Evolutionary conservation across 208 protist species (phyloP).

Genomic region (Leishmania amazonensis): DNA sequence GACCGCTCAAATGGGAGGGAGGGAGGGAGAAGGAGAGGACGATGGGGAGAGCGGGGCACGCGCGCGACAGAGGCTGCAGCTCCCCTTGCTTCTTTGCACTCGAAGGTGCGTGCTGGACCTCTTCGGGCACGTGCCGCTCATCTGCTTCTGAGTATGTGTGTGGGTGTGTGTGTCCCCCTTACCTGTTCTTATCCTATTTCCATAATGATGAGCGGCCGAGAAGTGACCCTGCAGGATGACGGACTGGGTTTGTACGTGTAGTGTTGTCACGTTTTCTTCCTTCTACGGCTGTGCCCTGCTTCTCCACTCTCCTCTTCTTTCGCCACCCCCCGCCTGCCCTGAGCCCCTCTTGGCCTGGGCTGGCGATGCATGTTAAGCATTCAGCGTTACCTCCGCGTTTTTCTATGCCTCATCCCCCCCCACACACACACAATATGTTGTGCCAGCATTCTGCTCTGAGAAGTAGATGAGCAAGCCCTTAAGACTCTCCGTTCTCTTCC

Average conservation of each 20-base stretch:
- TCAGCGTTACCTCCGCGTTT: background rate
- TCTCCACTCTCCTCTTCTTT: background rate
- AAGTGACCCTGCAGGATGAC: background rate
- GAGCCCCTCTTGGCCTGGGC: background rate
- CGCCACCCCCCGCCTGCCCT: too few species aligned
- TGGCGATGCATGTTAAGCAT: background rate
- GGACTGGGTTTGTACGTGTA: background rate
- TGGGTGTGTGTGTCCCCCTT: background rate
- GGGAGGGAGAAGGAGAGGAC: too few species aligned
- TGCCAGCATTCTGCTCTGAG: background rate
- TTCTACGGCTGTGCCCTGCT: background rate
- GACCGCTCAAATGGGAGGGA: background rate
- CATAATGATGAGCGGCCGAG: background rate
- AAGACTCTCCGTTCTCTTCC: background rate
- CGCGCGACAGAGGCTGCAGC: background rate
- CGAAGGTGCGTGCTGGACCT: background rate
- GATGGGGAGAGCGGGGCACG: background rate
- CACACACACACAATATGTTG: background rate
- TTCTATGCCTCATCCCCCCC: background rate
- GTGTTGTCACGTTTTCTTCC: background rate
- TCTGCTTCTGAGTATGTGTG: conserved; percentile 8
- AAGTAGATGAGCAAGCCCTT: background rate
- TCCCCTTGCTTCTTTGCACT: background rate
- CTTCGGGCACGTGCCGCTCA: background rate
- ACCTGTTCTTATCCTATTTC: background rate